Evolutionary conservation across 1,284 basidiomycete species (phyloP).

Genomic region (Irpex sp.): DNA sequence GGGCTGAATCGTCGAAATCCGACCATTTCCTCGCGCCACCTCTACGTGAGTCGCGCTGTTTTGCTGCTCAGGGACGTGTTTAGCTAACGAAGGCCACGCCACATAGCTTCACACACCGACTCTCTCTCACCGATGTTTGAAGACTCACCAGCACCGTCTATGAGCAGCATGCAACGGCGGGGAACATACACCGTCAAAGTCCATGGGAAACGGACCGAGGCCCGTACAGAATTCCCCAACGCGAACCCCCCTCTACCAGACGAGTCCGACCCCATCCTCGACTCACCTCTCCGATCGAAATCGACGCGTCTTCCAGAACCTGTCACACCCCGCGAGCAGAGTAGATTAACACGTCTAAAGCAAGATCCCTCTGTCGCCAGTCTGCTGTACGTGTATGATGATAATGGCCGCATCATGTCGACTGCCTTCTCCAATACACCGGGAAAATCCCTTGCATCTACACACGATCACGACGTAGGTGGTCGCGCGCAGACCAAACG

Average conservation of each 20-base stretch:
- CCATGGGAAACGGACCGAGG: conserved; percentile 53
- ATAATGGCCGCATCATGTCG: conserved; percentile 55
- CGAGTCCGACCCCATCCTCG: conserved; percentile 17
- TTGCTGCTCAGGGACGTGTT: background rate
- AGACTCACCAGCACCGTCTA: conserved; percentile 34
- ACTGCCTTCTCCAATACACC: conserved; percentile 62
- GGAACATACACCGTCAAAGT: conserved; percentile 68
- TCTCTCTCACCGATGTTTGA: conserved; percentile 41
- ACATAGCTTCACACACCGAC: conserved; percentile 62
- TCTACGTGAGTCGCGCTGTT: conserved; percentile 47
- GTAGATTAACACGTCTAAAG: conserved; percentile 52
- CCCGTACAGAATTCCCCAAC: conserved; percentile 58
- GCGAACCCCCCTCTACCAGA: conserved; percentile 38
- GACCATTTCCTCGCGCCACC: conserved; percentile 56
- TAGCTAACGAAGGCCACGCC: background rate
- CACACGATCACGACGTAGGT: conserved; percentile 19
- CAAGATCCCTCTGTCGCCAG: conserved; percentile 73
- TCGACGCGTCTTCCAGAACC: conserved; percentile 18
- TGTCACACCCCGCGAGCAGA: conserved; percentile 44
- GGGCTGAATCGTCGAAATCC: conserved; percentile 46
- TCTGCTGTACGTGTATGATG: conserved; percentile 65
- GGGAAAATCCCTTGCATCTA: conserved; percentile 29
- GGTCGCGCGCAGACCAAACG: conserved; percentile 49
- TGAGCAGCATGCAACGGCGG: conserved; percentile 40
- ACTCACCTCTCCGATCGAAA: conserved; percentile 12